Conservation (phyloP, 164 flowering plant genomes). For the Magnolia changhungtana region DNA sequence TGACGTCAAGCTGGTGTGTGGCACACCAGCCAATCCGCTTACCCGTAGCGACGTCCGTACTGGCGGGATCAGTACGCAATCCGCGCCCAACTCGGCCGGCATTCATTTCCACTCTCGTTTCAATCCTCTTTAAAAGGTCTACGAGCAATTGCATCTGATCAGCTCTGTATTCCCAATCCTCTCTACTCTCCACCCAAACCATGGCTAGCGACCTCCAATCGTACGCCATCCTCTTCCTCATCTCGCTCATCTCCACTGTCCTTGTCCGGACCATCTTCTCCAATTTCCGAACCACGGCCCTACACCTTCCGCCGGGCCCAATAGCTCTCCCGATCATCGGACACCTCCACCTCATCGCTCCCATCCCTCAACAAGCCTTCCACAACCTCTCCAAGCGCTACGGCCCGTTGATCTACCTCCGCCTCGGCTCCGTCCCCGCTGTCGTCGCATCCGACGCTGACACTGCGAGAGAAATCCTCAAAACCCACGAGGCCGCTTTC, state of each 20-base stretch:
- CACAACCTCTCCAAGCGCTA: slow-evolving; percentile 33
- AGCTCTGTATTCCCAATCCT: too few species aligned
- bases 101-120: too few species aligned
- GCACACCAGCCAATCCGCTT: too few species aligned
- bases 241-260: slow-evolving; percentile 25
- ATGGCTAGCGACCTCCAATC: slow-evolving; percentile 9
- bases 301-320: slow-evolving; percentile 50
- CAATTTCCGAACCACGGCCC: not conserved
- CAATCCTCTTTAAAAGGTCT: not conserved
- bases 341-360: slow-evolving; percentile 53
- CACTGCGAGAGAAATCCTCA: slow-evolving; percentile 42
- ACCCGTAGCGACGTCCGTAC: too few species aligned
- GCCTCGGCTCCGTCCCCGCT: slow-evolving; percentile 42
- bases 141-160: too few species aligned
- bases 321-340: slow-evolving; percentile 48
- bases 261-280: slow-evolving; percentile 15
- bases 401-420: slow-evolving; percentile 48
- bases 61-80: too few species aligned
- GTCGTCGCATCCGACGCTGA: slow-evolving; percentile 43
- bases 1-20: too few species aligned
- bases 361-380: slow-evolving; percentile 43
- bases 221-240: slow-evolving; percentile 19
- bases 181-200: too few species aligned
- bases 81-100: too few species aligned
- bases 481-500: slow-evolving; percentile 40